Evolutionary conservation across 2,329 filamentous ascomycete genomes (phyloP).

Genomic region (Magnaporthiopsis rhizophila): DNA sequence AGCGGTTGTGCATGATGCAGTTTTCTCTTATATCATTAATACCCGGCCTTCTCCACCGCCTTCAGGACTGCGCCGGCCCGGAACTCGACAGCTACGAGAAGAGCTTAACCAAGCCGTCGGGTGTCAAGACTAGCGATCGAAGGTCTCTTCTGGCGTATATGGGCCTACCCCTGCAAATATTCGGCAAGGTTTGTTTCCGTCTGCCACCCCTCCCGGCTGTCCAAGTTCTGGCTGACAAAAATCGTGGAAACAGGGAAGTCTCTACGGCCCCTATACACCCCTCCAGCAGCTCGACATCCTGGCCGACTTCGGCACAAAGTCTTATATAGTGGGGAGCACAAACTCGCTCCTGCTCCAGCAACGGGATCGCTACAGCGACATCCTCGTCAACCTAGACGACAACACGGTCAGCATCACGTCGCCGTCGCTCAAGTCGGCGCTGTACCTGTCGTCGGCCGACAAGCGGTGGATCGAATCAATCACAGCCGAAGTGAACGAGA

Average conservation of each 20-base stretch:
- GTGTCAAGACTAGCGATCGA: constrained; percentile 84
- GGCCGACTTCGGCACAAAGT: constrained; percentile 89
- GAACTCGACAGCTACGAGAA: constrained; percentile 78
- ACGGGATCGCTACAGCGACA: constrained; percentile 91
- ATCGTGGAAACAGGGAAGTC: constrained; percentile 55
- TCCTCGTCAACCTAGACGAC: constrained; percentile 93
- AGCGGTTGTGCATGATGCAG: constrained; percentile 95
- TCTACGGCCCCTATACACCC: constrained; percentile 95
- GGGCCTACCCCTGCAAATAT: constrained; percentile 90
- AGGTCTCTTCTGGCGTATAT: constrained; percentile 86
- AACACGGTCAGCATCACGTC: constrained; percentile 78
- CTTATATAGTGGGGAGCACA: constrained; percentile 93
- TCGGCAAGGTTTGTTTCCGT: constrained; percentile 61
- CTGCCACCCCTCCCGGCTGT: constrained; percentile 7
- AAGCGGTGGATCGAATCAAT: constrained; percentile 95
- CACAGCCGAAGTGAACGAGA: constrained; percentile 87
- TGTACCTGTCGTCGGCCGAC: constrained; percentile 77
- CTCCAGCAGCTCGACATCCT: constrained; percentile 87
- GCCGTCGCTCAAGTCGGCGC: constrained; percentile 63
- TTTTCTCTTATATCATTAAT: constrained; percentile 94
- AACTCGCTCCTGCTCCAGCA: constrained; percentile 92
- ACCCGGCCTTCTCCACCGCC: constrained; percentile 78
- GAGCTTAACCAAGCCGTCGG: constrained; percentile 67
- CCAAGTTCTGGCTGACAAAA: constrained; percentile 7
- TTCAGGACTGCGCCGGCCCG: constrained; percentile 96